Evolutionary conservation across 441 rosid species (phyloP).

Genomic region (Rhodomyrtus psidioides): DNA sequence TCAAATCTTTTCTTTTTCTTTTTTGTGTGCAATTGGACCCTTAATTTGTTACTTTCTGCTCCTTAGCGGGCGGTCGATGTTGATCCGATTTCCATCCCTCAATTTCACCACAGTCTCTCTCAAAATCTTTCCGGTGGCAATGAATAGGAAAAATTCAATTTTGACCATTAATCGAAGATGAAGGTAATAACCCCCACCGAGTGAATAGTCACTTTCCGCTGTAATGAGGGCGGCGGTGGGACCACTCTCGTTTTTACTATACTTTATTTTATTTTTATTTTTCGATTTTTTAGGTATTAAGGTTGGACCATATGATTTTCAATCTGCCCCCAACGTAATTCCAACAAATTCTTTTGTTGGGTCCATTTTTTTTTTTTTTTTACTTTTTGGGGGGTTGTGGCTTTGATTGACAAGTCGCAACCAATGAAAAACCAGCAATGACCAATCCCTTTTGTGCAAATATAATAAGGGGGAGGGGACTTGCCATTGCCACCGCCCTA

Average conservation of each 20-base stretch:
- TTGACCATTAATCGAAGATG: neutral
- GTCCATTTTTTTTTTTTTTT: neutral
- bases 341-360: neutral
- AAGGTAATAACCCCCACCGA: too few relatives aligned
- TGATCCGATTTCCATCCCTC: neutral
- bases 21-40: neutral
- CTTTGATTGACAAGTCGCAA: neutral
- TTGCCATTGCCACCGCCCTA: neutral
- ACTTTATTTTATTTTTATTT: neutral
- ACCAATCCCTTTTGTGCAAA: neutral
- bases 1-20: neutral
- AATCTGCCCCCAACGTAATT: neutral
- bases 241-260: neutral
- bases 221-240: slow-evolving; percentile 29
- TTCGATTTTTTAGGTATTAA: neutral
- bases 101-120: neutral
- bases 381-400: neutral
- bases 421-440: neutral
- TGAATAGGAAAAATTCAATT: neutral
- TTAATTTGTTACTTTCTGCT: neutral
- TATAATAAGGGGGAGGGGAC: neutral
- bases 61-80: neutral
- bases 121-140: neutral
- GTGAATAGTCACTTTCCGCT: slow-evolving; percentile 35
- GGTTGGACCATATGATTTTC: neutral